Evolutionary conservation across 306 rosid genomes (phyloP), one percentile per base, ranked within the genome.

Genomic region (Betula pendula): DNA sequence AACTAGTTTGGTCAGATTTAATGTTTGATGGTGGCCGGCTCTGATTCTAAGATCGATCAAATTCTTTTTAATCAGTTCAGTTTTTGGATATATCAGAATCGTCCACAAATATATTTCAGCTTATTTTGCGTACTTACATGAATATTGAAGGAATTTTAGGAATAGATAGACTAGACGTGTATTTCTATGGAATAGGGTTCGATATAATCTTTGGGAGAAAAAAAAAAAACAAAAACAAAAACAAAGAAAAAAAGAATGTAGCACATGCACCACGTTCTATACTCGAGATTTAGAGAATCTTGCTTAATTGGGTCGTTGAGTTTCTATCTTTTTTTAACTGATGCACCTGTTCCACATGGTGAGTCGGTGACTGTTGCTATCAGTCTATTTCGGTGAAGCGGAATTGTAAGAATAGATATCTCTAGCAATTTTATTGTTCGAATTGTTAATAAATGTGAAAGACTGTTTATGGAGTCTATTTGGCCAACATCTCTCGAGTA

Each of bases 261-360:
- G 29, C 84, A 76, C 79, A 68, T 33, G 11, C 76, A 72, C 10
- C 81, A 73, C 70, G 27, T 84, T 83, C 33, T 12, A 25, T 55
- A 25, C 27, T 43, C 5, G 5, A 22, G 35, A 24, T 56, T 10
- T 20, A 22, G 33, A 22, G 29, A 55, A 55, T 55, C 20, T 17
- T 20, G 62, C 15, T 3, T n/a, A n/a, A n/a, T n/a, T 22, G 16
- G 33, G 65, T 24, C 10, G 65, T 31, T 56, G 65, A 25, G 65
- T 22, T 56, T 56, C 2, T 2, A 56, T 12, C 20, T 5, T 50
- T 50, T 50, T 4, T n/a, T n/a, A n/a, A n/a, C 3, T 56, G 3
- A 47, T 13, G 11, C 1, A 29, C 33, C 2, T 29, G 33, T 29
- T 29, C 33, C 33, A 29, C 33, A 29, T 29, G 33, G n/a, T n/a